Conservation (phyloP, 1,284 basidiomycete species). For the Phylloboletellus chloephorus region DNA sequence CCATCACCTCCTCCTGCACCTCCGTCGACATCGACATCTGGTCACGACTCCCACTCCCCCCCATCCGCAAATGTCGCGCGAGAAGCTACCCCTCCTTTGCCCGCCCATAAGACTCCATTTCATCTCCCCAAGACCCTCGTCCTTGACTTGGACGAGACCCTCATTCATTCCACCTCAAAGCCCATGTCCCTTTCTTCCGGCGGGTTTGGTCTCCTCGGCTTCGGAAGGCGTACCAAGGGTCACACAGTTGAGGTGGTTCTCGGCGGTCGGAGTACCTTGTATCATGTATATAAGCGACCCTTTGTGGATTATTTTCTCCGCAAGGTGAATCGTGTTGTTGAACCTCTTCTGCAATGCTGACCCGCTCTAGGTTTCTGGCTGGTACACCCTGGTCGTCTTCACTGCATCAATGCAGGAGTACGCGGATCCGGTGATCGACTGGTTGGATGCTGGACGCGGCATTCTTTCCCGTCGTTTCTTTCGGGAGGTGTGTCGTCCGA, state of each 20-base stretch:
- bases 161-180: constrained; percentile 94
- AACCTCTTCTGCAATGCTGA: constrained; percentile 7
- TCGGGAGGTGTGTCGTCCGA: constrained; percentile 65
- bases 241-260: constrained; percentile 96
- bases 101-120: constrained; percentile 60
- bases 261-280: constrained; percentile 84
- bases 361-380: constrained; percentile 76
- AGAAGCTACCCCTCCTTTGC: constrained; percentile 45
- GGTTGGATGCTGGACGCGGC: constrained; percentile 93
- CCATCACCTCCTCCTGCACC: constrained; percentile 19
- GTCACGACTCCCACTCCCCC: constrained; percentile 14
- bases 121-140: constrained; percentile 88
- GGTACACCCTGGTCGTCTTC: constrained; percentile 99
- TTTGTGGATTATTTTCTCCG: constrained; percentile 94
- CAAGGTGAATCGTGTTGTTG: constrained; percentile 51
- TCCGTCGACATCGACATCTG: constrained; percentile 18
- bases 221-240: constrained; percentile 59
- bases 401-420: constrained; percentile 99
- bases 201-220: constrained; percentile 58
- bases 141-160: constrained; percentile 94
- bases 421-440: constrained; percentile 99
- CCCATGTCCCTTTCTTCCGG: constrained; percentile 51
- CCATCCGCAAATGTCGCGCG: constrained; percentile 33
- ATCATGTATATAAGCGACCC: constrained; percentile 98
- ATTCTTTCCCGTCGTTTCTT: constrained; percentile 88